phyloP scores from a whole-genome alignment of 352 stramenopile species.

The Phytophthora multivora region DNA sequence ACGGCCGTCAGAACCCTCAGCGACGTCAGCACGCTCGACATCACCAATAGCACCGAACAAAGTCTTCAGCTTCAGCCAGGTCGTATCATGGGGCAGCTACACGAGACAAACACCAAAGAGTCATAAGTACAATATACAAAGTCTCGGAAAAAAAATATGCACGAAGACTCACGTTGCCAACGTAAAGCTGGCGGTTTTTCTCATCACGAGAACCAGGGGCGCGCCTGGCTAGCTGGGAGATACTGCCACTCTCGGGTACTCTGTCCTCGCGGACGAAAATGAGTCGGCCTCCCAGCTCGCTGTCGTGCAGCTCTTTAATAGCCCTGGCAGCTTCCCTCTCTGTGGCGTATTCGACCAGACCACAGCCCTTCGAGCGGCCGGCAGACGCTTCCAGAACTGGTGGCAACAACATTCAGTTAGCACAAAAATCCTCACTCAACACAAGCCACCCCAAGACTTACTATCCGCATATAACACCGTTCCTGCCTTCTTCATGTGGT shows the following conservation, averaged over 20 bases:
- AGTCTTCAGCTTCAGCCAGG: conserved; percentile 74
- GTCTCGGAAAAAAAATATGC: not conserved
- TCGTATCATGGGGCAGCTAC: conserved; percentile 72
- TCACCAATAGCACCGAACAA: conserved; percentile 66
- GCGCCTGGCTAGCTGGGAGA: conserved; percentile 68
- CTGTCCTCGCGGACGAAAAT: conserved; percentile 91
- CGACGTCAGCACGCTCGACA: conserved; percentile 72
- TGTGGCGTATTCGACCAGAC: conserved; percentile 72
- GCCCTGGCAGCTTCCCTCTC: conserved; percentile 82
- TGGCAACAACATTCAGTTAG: conserved; percentile 3
- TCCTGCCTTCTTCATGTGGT: conserved; percentile 92
- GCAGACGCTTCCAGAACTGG: conserved; percentile 78
- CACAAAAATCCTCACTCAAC: not conserved
- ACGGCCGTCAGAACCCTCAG: conserved; percentile 57
- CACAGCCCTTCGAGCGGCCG: conserved; percentile 91
- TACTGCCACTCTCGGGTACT: conserved; percentile 71
- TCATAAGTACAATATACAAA: not conserved
- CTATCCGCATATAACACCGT: conserved; percentile 83
- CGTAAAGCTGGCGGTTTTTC: conserved; percentile 57
- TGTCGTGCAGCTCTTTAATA: conserved; percentile 92
- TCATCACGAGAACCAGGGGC: conserved; percentile 25
- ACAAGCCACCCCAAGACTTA: conserved; percentile 15
- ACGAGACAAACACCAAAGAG: conserved; percentile 4
- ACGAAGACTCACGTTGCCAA: conserved; percentile 65
- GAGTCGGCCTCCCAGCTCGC: conserved; percentile 90